Base-by-base conservation (phyloP, 805 yeast genomes). In the Clavispora vitiphila region DNA sequence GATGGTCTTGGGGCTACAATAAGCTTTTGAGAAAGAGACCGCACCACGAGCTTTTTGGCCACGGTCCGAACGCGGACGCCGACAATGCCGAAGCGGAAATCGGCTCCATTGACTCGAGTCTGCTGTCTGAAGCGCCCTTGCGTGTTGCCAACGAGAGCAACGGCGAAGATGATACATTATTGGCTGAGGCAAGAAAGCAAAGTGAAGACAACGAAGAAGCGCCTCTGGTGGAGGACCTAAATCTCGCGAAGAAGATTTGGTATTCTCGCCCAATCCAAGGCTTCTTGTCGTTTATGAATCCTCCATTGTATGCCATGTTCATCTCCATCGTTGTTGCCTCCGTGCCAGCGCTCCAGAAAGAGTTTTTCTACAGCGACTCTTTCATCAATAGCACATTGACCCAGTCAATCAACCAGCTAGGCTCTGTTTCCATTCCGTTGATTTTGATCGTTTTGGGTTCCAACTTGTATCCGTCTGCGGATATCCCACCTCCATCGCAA, bases 1-100 rank as follows among this genome's bases (percentile, higher is more conserved):
- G 93, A 58, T 85, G 95, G 93, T 80, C 87, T 23, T 85, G 93
- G 91, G 95, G 95, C 40, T 85, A 80, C 60, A 85, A 85, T 56
- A 81, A 76, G 25, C 67, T 85, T 44, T 64, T 85, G 57, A 73
- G 78, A 50, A 78, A 73, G 51, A 71, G 78, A 44, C 63, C 74
- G 0, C 53, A 54, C 22, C 63, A 59, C 26, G 74, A 68, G 46
- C 57, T 64, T 46, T 3, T 7, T 3, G 19, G 32, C 19, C 32
- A 8, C 20, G 61, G 54, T 8, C n/a, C 20, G 6, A 5, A 12
- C 11, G 20, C 6, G 6, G 32, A 29, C 7, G 3, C 30, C 19
- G 25, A 25, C 22, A 26, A 4, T 18, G 14, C 12, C 4, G 34
- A 10, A 8, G 23, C 39, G 22, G 26, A 15, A 31, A 9, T 29